These are phyloP conservation scores for Xylogone sp. DNA, from an alignment of 2,329 filamentous ascomycete species.

Conservation along the genomic window DNA sequence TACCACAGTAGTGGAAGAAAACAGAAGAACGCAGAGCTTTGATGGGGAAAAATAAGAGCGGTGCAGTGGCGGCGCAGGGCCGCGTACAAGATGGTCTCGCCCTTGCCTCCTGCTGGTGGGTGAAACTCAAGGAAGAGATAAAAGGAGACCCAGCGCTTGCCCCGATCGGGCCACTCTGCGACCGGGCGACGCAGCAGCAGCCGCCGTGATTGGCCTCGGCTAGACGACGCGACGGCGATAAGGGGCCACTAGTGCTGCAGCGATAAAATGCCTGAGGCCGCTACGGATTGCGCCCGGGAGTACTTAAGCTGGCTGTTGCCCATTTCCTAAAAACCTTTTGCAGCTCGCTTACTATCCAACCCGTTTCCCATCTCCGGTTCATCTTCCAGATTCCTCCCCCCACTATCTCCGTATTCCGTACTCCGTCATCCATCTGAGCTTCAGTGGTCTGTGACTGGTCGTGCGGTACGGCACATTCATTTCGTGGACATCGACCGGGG, in stretches of 20 bases:
- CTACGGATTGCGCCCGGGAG: neutral
- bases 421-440: neutral
- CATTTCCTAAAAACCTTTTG: neutral
- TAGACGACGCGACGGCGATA: neutral
- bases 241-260: neutral
- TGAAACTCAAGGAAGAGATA: neutral
- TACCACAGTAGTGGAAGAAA: neutral
- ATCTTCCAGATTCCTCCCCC: neutral
- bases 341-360: neutral
- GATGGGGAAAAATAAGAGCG: neutral
- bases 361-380: neutral
- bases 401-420: neutral
- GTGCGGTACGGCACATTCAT: neutral
- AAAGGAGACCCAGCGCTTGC: neutral
- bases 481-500: neutral
- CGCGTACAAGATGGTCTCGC: neutral
- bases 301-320: neutral
- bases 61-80: neutral
- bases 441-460: neutral
- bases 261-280: neutral
- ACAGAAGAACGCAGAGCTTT: neutral
- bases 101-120: neutral
- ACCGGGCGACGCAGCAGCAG: neutral
- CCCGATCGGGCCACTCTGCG: neutral
- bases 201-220: neutral